phyloP scores from a whole-genome alignment of 2,329 filamentous ascomycete species.

The Cordyceps sp. region DNA sequence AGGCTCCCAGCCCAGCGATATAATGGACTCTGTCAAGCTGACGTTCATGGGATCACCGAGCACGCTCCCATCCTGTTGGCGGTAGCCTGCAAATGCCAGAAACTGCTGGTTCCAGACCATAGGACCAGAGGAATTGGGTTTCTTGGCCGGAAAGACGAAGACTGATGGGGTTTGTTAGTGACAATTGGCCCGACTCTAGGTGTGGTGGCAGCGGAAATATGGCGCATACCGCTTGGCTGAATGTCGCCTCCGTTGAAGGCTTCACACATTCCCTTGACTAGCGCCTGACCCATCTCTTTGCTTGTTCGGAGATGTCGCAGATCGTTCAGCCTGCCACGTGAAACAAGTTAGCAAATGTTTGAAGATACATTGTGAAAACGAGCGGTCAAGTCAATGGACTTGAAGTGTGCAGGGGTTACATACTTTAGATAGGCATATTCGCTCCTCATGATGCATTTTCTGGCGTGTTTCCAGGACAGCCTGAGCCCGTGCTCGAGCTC shows the following conservation, averaged over 20 bases:
- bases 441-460: conserved; percentile 3
- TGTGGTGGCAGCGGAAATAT: neutral
- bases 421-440: conserved; percentile 1
- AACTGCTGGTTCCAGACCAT: conserved; percentile 2
- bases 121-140: neutral
- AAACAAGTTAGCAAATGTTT: no score
- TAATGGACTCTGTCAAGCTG: conserved; percentile 1
- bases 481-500: conserved; percentile 2
- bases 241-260: conserved; percentile 2
- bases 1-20: neutral
- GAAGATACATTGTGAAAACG: neutral
- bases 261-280: conserved; percentile 1
- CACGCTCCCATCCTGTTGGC: conserved; percentile 1
- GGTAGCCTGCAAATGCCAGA: conserved; percentile 1
- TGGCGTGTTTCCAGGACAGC: conserved; percentile 1
- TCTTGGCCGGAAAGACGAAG: conserved; percentile 1
- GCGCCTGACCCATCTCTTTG: conserved; percentile 1
- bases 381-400: no score
- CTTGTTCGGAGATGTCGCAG: conserved; percentile 1
- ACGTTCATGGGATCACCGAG: conserved; percentile 1
- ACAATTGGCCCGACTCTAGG: no score
- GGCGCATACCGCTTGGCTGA: neutral
- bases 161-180: neutral
- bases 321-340: conserved; percentile 1
- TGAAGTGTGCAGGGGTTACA: no score